phyloP scores from a whole-genome alignment of 1,284 basidiomycete genomes.

The Trichosporon sp. region DNA sequence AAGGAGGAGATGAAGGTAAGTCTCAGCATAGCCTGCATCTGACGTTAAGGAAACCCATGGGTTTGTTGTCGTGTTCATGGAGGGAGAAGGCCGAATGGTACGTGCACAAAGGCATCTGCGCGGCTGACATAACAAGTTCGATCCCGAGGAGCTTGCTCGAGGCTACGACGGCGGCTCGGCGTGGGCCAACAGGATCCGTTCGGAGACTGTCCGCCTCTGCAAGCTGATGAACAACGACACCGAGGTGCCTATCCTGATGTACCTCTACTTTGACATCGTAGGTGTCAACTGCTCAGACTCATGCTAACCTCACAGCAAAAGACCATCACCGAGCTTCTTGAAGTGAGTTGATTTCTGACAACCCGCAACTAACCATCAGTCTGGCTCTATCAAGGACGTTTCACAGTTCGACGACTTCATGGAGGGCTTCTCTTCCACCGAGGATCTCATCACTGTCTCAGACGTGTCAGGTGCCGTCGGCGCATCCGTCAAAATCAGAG shows the following conservation, averaged over 20 bases:
- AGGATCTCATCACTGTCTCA: slow-evolving; percentile 58
- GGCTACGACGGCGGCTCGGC: slow-evolving; percentile 17
- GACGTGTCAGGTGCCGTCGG: slow-evolving; percentile 60
- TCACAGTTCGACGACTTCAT: slow-evolving; percentile 27
- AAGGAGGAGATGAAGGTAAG: slow-evolving; percentile 45
- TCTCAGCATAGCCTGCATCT: background rate
- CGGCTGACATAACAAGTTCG: slow-evolving; percentile 21
- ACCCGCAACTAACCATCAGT: background rate
- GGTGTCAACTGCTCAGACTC: background rate
- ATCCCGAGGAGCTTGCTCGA: slow-evolving; percentile 14
- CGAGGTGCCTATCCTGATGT: slow-evolving; percentile 8
- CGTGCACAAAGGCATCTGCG: background rate
- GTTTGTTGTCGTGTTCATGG: slow-evolving; percentile 25
- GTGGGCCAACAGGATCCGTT: background rate
- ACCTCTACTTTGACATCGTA: slow-evolving; percentile 31
- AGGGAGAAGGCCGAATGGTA: slow-evolving; percentile 31
- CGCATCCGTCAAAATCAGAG: slow-evolving; percentile 20
- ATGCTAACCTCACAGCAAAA: background rate
- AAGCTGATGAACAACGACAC: background rate
- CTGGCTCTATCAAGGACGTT: slow-evolving; percentile 7
- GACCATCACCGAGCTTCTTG: background rate
- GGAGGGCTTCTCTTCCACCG: slow-evolving; percentile 19
- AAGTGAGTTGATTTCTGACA: background rate
- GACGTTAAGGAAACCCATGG: background rate
- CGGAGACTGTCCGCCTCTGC: slow-evolving; percentile 7